phyloP scores from a whole-genome alignment of 202 grass and related monocot genomes.

The Eragrostis tef region DNA sequence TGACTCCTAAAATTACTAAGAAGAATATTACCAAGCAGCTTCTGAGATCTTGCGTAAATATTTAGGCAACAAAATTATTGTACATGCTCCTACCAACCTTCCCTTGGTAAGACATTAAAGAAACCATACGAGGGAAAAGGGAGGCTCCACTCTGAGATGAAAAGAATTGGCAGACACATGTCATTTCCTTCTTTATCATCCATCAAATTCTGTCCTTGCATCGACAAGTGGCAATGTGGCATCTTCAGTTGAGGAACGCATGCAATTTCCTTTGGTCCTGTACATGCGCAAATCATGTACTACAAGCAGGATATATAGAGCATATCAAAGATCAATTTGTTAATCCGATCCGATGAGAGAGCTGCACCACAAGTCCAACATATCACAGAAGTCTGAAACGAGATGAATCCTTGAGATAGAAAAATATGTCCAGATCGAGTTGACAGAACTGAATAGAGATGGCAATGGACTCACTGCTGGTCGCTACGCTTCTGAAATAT shows the following conservation, averaged over 20 bases:
- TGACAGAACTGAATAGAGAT: not conserved
- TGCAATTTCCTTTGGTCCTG: too few relatives aligned
- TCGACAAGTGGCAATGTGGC: not conserved
- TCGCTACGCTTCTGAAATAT: not conserved
- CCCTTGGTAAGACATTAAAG: not conserved
- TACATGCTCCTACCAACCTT: not conserved
- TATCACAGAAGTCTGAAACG: too few relatives aligned
- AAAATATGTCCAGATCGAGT: not conserved
- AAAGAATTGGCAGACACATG: not conserved
- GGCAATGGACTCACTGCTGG: not conserved
- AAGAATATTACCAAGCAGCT: too few relatives aligned
- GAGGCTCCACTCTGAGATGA: not conserved
- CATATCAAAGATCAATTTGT: too few relatives aligned
- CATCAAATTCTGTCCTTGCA: not conserved
- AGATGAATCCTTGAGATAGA: not conserved
- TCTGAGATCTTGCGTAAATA: too few relatives aligned
- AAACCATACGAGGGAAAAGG: not conserved
- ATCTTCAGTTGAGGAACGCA: not conserved
- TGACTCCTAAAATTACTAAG: too few relatives aligned
- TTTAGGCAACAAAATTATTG: too few relatives aligned
- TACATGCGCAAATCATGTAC: too few relatives aligned
- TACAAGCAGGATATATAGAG: too few relatives aligned
- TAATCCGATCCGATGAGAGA: too few relatives aligned
- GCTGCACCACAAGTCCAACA: too few relatives aligned
- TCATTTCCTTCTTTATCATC: slow-evolving; percentile 23